phyloP scores from a whole-genome alignment of 1,139 yeast genomes.

The Saccharomyces hybrid region DNA sequence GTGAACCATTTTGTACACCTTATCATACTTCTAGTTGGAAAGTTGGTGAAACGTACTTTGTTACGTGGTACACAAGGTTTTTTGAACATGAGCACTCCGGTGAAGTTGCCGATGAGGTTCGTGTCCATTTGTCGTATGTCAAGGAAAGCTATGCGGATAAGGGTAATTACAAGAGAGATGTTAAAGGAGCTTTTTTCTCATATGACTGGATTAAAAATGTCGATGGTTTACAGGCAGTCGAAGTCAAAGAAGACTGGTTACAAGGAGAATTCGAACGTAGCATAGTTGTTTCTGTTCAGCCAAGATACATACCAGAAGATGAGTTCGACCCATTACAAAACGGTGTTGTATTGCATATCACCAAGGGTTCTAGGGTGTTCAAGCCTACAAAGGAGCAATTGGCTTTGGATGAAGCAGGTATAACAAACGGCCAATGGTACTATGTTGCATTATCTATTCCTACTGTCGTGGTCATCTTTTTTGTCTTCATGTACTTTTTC shows the following conservation, averaged over 20 bases:
- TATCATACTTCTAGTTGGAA: constrained; percentile 49
- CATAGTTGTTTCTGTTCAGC: constrained; percentile 59
- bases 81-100: constrained; percentile 41
- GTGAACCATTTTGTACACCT: constrained; percentile 83
- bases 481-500: constrained; percentile 56
- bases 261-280: constrained; percentile 41
- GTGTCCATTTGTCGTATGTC: constrained; percentile 59
- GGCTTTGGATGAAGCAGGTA: constrained; percentile 49
- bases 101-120: constrained; percentile 45
- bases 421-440: constrained; percentile 55
- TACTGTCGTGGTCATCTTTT: constrained; percentile 53
- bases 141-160: constrained; percentile 47
- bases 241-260: constrained; percentile 56
- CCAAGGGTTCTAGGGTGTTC: constrained; percentile 50
- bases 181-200: constrained; percentile 49
- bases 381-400: constrained; percentile 52
- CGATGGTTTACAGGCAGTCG: constrained; percentile 58
- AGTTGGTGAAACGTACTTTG: constrained; percentile 57
- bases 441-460: constrained; percentile 66
- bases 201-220: constrained; percentile 65
- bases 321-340: constrained; percentile 51
- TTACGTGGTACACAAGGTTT: constrained; percentile 68
- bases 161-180: constrained; percentile 46
- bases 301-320: constrained; percentile 56
- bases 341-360: constrained; percentile 50